Conservation (phyloP, 768 basidiomycete species). For the Boletus sp. region DNA sequence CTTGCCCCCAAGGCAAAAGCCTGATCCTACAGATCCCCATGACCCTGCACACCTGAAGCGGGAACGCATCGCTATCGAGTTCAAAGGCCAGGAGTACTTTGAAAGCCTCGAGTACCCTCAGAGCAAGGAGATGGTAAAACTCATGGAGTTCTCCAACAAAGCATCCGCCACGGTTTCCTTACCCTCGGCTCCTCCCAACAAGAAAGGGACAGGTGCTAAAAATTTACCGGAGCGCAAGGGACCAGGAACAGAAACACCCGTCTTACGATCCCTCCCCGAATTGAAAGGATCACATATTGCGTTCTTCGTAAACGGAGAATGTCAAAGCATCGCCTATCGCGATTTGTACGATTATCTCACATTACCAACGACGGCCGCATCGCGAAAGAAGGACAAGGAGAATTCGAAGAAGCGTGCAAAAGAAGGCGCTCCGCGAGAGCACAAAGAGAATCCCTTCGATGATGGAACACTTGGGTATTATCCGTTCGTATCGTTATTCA, state of each 20-base stretch:
- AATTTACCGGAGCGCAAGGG: constrained; percentile 58
- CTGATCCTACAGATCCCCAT: constrained; percentile 59
- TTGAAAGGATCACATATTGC: constrained; percentile 72
- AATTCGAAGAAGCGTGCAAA: constrained; percentile 53
- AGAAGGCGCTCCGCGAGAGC: constrained; percentile 65
- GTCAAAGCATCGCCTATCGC: constrained; percentile 78
- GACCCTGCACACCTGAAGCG: constrained; percentile 85
- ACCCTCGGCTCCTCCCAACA: constrained; percentile 51
- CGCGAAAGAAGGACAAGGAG: constrained; percentile 60
- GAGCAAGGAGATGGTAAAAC: constrained; percentile 87
- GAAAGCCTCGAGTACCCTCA: constrained; percentile 88
- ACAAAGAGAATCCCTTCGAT: constrained; percentile 83
- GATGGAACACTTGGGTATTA: constrained; percentile 96
- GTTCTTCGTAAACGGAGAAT: constrained; percentile 92
- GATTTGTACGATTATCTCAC: constrained; percentile 91
- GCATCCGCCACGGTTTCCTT: constrained; percentile 52
- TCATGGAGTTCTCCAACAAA: constrained; percentile 78
- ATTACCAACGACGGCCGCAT: constrained; percentile 60
- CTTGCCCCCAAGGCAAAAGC: constrained; percentile 66
- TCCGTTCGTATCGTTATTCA: constrained; percentile 91
- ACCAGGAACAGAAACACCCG: constrained; percentile 32
- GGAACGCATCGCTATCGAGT: constrained; percentile 90
- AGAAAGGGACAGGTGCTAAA: constrained; percentile 70
- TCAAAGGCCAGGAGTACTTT: constrained; percentile 97
- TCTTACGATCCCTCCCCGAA: constrained; percentile 65